Base-by-base conservation (phyloP, 805 yeast species). In the Kodamaea hsintzibuensis region DNA sequence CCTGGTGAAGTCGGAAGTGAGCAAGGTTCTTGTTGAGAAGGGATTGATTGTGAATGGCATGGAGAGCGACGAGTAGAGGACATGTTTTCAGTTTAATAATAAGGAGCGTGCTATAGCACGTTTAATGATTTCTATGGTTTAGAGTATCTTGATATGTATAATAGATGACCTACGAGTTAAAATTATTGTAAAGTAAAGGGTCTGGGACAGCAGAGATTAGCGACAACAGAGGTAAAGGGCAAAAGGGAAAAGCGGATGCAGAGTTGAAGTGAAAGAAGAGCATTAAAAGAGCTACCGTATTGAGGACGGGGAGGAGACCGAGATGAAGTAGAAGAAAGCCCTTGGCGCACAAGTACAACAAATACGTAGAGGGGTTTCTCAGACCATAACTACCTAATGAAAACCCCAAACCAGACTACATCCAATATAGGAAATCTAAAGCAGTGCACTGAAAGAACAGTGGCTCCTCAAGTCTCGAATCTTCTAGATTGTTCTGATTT, bases 21-120 rank as follows among this genome's bases (percentile, higher is more conserved):
- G 68, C 14, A 67, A 70, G 52, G 46, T 66, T n/a, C 60, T 74
- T 14, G 67, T 73, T 10, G 54, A 58, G 27, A 72, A 71, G 56
- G 75, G 73, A 1, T 63, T 69, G 62, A 70, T 51, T 39, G 50
- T 46, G n/a, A 47, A 47, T 18, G 54, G 54, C 7, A 38, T 45
- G 25, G 54, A 27, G 35, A 17, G 16, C 22, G 47, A 33, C 12
- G 42, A 35, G 33, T 25, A 43, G 27, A 12, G n/a, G n/a, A n/a
- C n/a, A n/a, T n/a, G n/a, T n/a, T n/a, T n/a, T n/a, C n/a, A n/a
- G n/a, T n/a, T 13, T 39, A 39, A 13, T 39, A 14, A 39, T 39
- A 18, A n/a, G 6, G 42, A 39, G n/a, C n/a, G n/a, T n/a, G n/a
- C n/a, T n/a, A n/a, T n/a, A 14, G 42, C 14, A 14, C 10, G 14